phyloP scores from a whole-genome alignment of 306 rosid species.

The Trifolium repens region DNA sequence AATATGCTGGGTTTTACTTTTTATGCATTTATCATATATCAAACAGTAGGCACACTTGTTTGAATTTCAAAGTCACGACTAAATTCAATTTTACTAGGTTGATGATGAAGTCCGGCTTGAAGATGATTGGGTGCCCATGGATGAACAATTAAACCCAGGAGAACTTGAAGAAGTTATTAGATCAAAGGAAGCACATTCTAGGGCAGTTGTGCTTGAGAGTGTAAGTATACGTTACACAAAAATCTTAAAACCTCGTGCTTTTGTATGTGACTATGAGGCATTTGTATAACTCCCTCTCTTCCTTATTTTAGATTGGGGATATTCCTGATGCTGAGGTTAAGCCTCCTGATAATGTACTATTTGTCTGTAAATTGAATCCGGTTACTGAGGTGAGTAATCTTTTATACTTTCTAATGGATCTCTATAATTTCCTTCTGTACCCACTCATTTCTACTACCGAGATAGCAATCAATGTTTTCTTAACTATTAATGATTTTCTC shows the following conservation, averaged over 20 bases:
- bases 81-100: slow-evolving; percentile 57
- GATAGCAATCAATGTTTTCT: slow-evolving; percentile 12
- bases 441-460: slow-evolving; percentile 15
- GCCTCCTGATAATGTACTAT: slow-evolving; percentile 92
- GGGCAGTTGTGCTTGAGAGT: slow-evolving; percentile 97
- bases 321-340: slow-evolving; percentile 96
- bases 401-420: slow-evolving; percentile 33
- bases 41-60: slow-evolving; percentile 27
- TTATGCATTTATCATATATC: slow-evolving; percentile 27
- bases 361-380: slow-evolving; percentile 94
- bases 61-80: slow-evolving; percentile 34
- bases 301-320: slow-evolving; percentile 80
- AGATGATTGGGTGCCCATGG: slow-evolving; percentile 98
- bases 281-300: slow-evolving; percentile 20
- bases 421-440: slow-evolving; percentile 6
- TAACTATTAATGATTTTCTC: slow-evolving; percentile 12
- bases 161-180: slow-evolving; percentile 91
- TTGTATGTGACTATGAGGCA: slow-evolving; percentile 15
- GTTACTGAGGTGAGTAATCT: slow-evolving; percentile 80
- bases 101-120: slow-evolving; percentile 88
- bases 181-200: slow-evolving; percentile 83
- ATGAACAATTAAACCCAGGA: slow-evolving; percentile 72
- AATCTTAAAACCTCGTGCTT: slow-evolving; percentile 2
- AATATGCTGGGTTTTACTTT: slow-evolving; percentile 23
- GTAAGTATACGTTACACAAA: slow-evolving; percentile 55